These are phyloP conservation scores for Petunia axillaris DNA, from an alignment of 257 asterid genomes.

Conservation along the genomic window DNA sequence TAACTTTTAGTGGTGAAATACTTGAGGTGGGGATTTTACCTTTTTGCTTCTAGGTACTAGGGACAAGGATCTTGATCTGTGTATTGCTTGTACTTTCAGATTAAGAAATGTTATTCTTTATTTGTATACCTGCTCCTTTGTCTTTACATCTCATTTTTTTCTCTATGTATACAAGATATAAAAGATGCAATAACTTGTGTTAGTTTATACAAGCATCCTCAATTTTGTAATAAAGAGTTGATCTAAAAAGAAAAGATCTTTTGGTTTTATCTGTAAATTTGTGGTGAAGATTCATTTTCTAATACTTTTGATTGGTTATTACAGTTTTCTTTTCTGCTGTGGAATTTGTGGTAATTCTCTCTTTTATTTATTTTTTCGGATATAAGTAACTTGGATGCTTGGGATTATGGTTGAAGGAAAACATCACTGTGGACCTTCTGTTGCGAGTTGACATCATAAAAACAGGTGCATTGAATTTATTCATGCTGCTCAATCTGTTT, in stretches of 20 bases:
- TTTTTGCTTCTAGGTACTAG: slow-evolving; percentile 25
- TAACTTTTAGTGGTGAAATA: slow-evolving; percentile 33
- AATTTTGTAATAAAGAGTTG: neutral
- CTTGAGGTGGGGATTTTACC: slow-evolving; percentile 31
- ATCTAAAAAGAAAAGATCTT: neutral
- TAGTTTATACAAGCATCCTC: neutral
- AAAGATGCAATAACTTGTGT: neutral
- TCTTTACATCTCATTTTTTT: neutral
- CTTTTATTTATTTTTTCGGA: neutral
- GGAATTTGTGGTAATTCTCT: neutral
- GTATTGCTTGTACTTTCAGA: slow-evolving; percentile 24
- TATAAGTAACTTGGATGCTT: neutral
- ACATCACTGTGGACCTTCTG: neutral
- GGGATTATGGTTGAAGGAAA: slow-evolving; percentile 9
- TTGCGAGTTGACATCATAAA: neutral
- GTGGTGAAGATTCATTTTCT: neutral
- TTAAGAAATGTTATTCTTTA: slow-evolving; percentile 24
- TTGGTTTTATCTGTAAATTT: neutral
- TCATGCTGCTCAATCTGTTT: neutral
- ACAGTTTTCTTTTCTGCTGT: neutral
- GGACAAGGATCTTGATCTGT: slow-evolving; percentile 35
- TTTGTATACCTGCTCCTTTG: slow-evolving; percentile 24
- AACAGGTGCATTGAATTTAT: slow-evolving; percentile 12
- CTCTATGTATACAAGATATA: neutral
- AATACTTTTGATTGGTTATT: neutral